These are phyloP conservation scores for Urtica urens DNA, from an alignment of 306 rosid species.

Conservation along the genomic window DNA sequence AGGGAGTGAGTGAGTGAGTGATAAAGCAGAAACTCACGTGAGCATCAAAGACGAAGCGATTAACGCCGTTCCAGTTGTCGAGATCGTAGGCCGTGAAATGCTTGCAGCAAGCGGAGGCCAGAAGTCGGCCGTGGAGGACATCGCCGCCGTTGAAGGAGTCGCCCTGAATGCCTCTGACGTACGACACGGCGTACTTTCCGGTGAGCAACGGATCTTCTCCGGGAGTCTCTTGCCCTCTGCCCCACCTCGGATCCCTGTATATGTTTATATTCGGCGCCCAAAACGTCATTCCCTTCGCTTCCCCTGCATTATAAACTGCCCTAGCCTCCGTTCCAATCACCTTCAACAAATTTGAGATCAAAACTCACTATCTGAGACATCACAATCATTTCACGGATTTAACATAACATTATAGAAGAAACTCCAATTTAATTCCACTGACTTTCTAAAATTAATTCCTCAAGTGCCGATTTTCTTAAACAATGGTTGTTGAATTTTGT, in stretches of 20 bases:
- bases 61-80: conserved; percentile 64
- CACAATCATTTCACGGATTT: no score
- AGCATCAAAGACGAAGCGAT: conserved; percentile 68
- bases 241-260: conserved; percentile 94
- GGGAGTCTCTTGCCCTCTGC: conserved; percentile 92
- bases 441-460: no score
- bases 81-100: conserved; percentile 93
- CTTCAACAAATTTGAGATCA: no score
- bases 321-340: conserved; percentile 67
- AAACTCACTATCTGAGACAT: no score
- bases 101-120: conserved; percentile 91
- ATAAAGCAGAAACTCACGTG: conserved; percentile 22
- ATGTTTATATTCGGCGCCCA: conserved; percentile 96
- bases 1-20: no score
- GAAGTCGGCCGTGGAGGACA: conserved; percentile 33
- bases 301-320: conserved; percentile 69
- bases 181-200: conserved; percentile 53
- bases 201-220: conserved; percentile 78
- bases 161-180: conserved; percentile 79
- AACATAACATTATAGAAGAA: no score
- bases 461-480: no score
- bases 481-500: no score
- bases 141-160: conserved; percentile 43
- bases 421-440: no score
- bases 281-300: conserved; percentile 72